These are phyloP conservation scores for Lonicera japonica DNA, from an alignment of 129 eudicot species.

Conservation along the genomic window DNA sequence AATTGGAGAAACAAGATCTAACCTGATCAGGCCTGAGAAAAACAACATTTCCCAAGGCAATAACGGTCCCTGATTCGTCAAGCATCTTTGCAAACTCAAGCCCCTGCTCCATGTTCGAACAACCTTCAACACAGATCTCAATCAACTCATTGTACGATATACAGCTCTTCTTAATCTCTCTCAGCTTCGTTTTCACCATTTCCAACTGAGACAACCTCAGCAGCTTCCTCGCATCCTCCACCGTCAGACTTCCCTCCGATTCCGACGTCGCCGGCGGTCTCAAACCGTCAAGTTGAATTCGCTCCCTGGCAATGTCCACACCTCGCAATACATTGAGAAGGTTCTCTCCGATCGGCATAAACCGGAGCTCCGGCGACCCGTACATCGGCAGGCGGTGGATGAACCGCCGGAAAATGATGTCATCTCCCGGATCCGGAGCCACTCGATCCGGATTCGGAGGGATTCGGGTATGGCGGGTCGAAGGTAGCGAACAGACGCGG, in stretches of 20 bases:
- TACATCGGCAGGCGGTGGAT: slow-evolving; percentile 34
- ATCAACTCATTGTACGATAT: slow-evolving; percentile 47
- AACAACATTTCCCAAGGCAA: slow-evolving; percentile 70
- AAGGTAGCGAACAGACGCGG: slow-evolving; percentile 53
- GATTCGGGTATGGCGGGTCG: slow-evolving; percentile 2
- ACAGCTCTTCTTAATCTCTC: slow-evolving; percentile 26
- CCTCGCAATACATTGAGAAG: slow-evolving; percentile 44
- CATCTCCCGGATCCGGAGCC: slow-evolving; percentile 64
- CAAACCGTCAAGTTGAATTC: slow-evolving; percentile 64
- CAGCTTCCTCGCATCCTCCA: slow-evolving; percentile 64
- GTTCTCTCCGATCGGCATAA: slow-evolving; percentile 42
- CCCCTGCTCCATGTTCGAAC: slow-evolving; percentile 45
- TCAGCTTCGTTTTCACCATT: slow-evolving; percentile 46
- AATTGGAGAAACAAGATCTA: slow-evolving; percentile 12
- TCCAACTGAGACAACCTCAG: slow-evolving; percentile 66
- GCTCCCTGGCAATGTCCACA: slow-evolving; percentile 39
- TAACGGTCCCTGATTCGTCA: slow-evolving; percentile 79
- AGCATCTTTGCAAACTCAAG: slow-evolving; percentile 58
- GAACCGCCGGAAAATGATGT: slow-evolving; percentile 35
- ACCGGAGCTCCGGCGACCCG: too few species aligned
- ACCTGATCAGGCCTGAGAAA: slow-evolving; percentile 92
- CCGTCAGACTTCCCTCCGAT: slow-evolving; percentile 41
- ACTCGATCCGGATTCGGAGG: slow-evolving; percentile 19
- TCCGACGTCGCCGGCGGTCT: slow-evolving; percentile 35
- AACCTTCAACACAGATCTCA: slow-evolving; percentile 37